Percentiles rank a stretch among this genome's conserved stretches.
Conservation (phyloP, 2,329 filamentous ascomycete genomes). For the Aureobasidium sp. region DNA sequence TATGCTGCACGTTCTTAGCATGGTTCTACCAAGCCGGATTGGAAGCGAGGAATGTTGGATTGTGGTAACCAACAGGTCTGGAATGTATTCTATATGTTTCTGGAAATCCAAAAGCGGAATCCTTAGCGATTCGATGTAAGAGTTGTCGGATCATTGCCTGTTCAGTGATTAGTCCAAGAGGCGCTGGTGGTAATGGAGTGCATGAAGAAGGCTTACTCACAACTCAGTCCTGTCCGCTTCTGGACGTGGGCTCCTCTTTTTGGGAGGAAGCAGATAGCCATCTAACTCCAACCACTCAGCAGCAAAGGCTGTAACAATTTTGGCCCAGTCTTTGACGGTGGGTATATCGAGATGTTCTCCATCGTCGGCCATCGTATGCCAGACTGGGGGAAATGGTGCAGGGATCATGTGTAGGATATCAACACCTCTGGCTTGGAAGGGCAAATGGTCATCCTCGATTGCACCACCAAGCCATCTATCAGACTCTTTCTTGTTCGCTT, state of each 20-base stretch:
- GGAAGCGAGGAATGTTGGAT: constrained; percentile 5
- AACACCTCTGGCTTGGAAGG: constrained; percentile 81
- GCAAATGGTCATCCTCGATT: constrained; percentile 77
- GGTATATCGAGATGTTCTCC: constrained; percentile 73
- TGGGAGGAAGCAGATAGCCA: constrained; percentile 37
- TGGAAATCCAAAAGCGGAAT: not conserved
- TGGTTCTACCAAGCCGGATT: not conserved
- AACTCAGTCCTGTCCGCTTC: constrained; percentile 14
- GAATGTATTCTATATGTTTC: not conserved
- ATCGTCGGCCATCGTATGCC: constrained; percentile 81
- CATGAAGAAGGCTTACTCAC: constrained; percentile 16
- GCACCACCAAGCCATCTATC: constrained; percentile 44
- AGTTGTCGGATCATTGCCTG: constrained; percentile 10
- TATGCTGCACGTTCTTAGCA: not conserved
- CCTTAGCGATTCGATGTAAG: not conserved
- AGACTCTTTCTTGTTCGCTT: constrained; percentile 47
- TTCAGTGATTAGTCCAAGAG: not conserved
- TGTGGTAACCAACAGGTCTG: not conserved
- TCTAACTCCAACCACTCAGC: constrained; percentile 89
- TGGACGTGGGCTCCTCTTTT: not conserved
- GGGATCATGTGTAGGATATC: constrained; percentile 87
- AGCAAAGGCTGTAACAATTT: constrained; percentile 73
- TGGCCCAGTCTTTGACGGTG: constrained; percentile 81
- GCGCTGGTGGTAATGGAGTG: not conserved
- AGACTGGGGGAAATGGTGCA: constrained; percentile 70